Evolutionary conservation across 2,329 filamentous ascomycete genomes (phyloP).

Genomic region (Massarina eburnea): DNA sequence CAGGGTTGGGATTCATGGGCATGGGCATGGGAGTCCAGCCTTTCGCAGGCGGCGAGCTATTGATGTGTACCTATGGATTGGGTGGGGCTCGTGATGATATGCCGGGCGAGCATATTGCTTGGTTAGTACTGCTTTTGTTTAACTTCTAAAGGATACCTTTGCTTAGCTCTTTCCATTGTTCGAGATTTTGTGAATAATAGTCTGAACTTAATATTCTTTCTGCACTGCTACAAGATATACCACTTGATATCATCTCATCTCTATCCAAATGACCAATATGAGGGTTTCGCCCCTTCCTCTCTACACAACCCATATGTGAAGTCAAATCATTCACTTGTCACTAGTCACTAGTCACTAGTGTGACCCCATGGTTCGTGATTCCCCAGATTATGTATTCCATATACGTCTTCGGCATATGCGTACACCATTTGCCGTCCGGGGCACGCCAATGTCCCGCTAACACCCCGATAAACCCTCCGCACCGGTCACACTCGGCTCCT

Average conservation of each 20-base stretch:
- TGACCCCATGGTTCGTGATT: too few species aligned
- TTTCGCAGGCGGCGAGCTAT: not conserved
- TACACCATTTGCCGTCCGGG: too few species aligned
- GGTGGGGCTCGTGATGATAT: not conserved
- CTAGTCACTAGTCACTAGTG: too few species aligned
- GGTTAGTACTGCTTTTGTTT: constrained; percentile 1
- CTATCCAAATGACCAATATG: too few species aligned
- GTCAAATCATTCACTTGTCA: too few species aligned
- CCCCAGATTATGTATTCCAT: too few species aligned
- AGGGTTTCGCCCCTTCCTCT: too few species aligned
- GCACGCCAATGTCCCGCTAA: too few species aligned
- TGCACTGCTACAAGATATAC: too few species aligned
- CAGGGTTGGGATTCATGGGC: not conserved
- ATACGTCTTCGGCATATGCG: too few species aligned
- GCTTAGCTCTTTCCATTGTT: not conserved
- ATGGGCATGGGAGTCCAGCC: not conserved
- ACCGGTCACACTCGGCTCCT: not conserved
- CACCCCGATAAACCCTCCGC: constrained; percentile 11
- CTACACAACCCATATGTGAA: too few species aligned
- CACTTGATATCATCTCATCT: too few species aligned
- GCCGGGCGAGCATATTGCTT: not conserved
- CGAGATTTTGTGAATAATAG: not conserved
- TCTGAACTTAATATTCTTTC: not conserved
- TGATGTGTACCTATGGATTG: constrained; percentile 3
- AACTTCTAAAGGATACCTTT: constrained; percentile 11